Base-by-base conservation (phyloP, 306 rosid species). In the Quercus ilex region DNA sequence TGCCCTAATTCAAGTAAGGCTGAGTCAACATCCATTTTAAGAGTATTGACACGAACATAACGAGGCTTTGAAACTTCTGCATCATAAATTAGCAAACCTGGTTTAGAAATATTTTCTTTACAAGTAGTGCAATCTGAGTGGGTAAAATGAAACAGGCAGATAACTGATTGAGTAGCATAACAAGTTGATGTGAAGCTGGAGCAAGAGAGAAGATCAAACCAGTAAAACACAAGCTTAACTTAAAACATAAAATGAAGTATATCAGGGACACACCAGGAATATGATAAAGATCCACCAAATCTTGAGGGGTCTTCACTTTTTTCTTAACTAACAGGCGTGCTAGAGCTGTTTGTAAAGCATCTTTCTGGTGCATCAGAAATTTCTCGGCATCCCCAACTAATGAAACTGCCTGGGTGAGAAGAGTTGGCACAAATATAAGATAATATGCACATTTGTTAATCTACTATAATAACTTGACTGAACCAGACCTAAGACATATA, bases 41-140 rank as follows among this genome's bases (percentile, higher is more conserved):
- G 91, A 20, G 99, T 87, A 83, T 93, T 93, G 26, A 93, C 97
- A n/a, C 97, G 97, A 84, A 93, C 95, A 84, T 83, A 83, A 62
- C 99, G 94, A 80, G 97, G 94, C 71, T 72, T 38, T 74, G 90
- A 87, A 77, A 84, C 73, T 79, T 83, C 97, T 90, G 97, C 89
- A 90, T 62, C 64, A 74, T 46, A 78, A 85, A 77, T 65, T 18
- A 79, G 21, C 12, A 33, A 70, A 67, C n/a, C 21, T 31, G 10
- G 25, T 68, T 74, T 53, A 59, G 74, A 20, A 26, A 21, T 21
- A 11, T 8, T 7, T 49, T 28, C 19, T 30, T 30, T 17, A 65
- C 51, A 33, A 67, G 23, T 1, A 30, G 43, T 11, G 49, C 5
- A 65, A 65, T 25, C 28, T 46, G 63, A 28, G n/a, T 13, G 23